These are phyloP conservation scores for Petrea volubilis DNA, from an alignment of 257 asterid genomes.

Conservation along the genomic window DNA sequence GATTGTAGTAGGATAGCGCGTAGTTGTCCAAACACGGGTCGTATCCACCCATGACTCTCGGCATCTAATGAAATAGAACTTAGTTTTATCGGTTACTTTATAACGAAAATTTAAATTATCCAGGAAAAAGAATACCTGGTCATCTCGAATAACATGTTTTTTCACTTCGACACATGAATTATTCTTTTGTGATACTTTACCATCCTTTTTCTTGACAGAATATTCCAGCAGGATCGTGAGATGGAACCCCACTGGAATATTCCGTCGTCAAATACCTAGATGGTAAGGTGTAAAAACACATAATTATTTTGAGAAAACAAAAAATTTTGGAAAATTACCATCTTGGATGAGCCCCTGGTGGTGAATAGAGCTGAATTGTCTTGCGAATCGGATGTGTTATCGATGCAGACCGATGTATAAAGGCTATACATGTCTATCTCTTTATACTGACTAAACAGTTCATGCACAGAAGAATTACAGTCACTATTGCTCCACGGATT, in stretches of 20 bases:
- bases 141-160: too few relatives aligned
- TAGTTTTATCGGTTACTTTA: neutral
- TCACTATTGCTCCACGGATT: slow-evolving; percentile 56
- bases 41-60: slow-evolving; percentile 74
- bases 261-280: too few relatives aligned
- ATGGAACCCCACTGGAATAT: too few relatives aligned
- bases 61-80: slow-evolving; percentile 45
- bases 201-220: too few relatives aligned
- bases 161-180: too few relatives aligned
- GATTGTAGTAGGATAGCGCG: slow-evolving; percentile 65
- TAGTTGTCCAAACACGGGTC: slow-evolving; percentile 91
- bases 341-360: slow-evolving; percentile 49
- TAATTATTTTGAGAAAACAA: neutral
- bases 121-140: too few relatives aligned
- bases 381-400: slow-evolving; percentile 34
- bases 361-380: slow-evolving; percentile 29
- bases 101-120: too few relatives aligned
- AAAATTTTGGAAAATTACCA: slow-evolving; percentile 34
- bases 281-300: too few relatives aligned
- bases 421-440: slow-evolving; percentile 90
- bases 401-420: slow-evolving; percentile 68
- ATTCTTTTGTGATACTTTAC: too few relatives aligned
- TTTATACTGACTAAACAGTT: slow-evolving; percentile 60
- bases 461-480: slow-evolving; percentile 59
- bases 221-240: too few relatives aligned